phyloP scores from a whole-genome alignment of 805 yeast genomes.

The Candida boidinii region DNA sequence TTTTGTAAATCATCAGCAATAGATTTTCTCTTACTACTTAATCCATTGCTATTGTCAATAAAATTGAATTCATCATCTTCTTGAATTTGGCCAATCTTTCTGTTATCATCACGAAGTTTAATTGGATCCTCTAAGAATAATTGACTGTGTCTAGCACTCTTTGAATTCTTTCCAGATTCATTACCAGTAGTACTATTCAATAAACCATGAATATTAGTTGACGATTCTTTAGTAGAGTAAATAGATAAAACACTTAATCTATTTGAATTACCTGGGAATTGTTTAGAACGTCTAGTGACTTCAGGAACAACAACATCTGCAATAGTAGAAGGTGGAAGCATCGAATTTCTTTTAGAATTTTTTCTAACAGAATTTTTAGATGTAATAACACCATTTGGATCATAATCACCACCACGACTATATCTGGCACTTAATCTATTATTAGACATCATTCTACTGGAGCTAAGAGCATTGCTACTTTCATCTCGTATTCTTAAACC shows the following conservation, averaged over 20 bases:
- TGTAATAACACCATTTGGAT: slow-evolving; percentile 5
- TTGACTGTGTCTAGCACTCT: slow-evolving; percentile 20
- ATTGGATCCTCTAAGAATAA: slow-evolving; percentile 17
- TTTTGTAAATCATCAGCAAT: slow-evolving; percentile 13
- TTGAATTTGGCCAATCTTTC: no score
- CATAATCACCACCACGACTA: slow-evolving; percentile 7
- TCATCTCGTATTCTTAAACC: slow-evolving; percentile 1
- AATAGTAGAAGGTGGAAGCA: slow-evolving; percentile 37
- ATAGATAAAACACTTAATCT: slow-evolving; percentile 65
- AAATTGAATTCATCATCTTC: slow-evolving; percentile 20
- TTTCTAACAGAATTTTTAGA: slow-evolving; percentile 12
- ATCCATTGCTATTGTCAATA: slow-evolving; percentile 24
- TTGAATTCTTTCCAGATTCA: slow-evolving; percentile 7
- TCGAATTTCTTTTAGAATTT: slow-evolving; percentile 5
- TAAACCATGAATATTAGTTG: slow-evolving; percentile 44
- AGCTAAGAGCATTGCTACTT: no score
- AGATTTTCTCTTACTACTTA: slow-evolving; percentile 22
- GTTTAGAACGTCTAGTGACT: slow-evolving; percentile 59
- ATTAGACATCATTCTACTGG: no score
- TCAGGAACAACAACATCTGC: slow-evolving; percentile 63
- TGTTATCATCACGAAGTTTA: no score
- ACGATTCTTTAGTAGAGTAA: slow-evolving; percentile 61
- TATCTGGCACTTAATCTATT: slow-evolving; percentile 3
- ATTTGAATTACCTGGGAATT: slow-evolving; percentile 53
- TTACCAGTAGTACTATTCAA: slow-evolving; percentile 19